A percentile compares a stretch with the other conserved stretches of the same genome.
These are phyloP conservation scores for Flueggea neowawraea DNA, from an alignment of 441 rosid genomes.

Conservation along the genomic window DNA sequence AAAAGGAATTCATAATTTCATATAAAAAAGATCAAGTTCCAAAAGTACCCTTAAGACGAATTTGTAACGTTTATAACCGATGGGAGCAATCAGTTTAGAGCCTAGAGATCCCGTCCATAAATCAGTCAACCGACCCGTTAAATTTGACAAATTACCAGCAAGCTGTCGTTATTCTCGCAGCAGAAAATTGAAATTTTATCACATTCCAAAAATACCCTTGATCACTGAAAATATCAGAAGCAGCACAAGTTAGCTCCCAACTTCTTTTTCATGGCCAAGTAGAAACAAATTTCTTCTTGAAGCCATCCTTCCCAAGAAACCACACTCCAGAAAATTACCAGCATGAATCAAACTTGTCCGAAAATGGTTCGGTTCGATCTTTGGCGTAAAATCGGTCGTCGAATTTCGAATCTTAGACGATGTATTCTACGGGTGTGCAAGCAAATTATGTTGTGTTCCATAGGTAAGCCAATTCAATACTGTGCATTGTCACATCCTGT, in stretches of 20 bases:
- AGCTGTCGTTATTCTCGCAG: too few species aligned
- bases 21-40: background rate
- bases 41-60: background rate
- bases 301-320: too few species aligned
- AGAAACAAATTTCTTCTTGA: too few species aligned
- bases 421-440: slow-evolving; percentile 51
- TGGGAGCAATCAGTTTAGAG: slow-evolving; percentile 11
- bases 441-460: slow-evolving; percentile 38
- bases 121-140: slow-evolving; percentile 38
- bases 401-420: slow-evolving; percentile 45
- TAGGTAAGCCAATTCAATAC: slow-evolving; percentile 48
- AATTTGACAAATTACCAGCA: slow-evolving; percentile 2
- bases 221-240: too few species aligned
- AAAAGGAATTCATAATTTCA: too few species aligned
- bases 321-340: background rate
- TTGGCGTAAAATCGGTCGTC: slow-evolving; percentile 38
- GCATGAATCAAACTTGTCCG: slow-evolving; percentile 24
- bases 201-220: too few species aligned
- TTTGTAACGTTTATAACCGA: background rate
- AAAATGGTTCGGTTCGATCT: slow-evolving; percentile 32
- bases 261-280: too few species aligned
- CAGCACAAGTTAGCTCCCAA: too few species aligned
- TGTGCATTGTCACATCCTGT: slow-evolving; percentile 29
- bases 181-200: too few species aligned
- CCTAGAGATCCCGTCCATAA: background rate